These are phyloP conservation scores for Paraconiothyrium brasiliense DNA, from an alignment of 2,329 filamentous ascomycete species.

Conservation along the genomic window DNA sequence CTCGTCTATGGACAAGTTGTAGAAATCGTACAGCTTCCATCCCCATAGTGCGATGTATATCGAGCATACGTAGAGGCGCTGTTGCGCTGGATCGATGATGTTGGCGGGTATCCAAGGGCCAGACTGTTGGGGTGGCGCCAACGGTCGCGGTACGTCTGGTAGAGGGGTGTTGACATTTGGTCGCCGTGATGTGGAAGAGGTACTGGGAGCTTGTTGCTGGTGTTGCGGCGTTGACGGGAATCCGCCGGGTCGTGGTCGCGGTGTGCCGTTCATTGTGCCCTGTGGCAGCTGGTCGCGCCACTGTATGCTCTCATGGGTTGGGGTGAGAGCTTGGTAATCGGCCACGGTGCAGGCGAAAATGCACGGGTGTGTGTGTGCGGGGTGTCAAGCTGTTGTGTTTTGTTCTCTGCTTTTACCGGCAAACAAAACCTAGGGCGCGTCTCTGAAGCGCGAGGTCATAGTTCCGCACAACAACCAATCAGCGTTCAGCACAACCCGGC, in stretches of 20 bases:
- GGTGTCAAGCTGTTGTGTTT: conserved; percentile 19
- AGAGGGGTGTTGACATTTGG: conserved; percentile 48
- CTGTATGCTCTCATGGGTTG: conserved; percentile 33
- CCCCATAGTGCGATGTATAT: conserved; percentile 79
- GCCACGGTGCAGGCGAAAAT: conserved; percentile 7
- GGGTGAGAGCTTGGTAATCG: conserved; percentile 1
- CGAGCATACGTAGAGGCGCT: conserved; percentile 86
- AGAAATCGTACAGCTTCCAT: conserved; percentile 90
- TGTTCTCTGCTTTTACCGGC: conserved; percentile 23
- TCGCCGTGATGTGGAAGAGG: conserved; percentile 33
- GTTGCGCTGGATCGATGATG: conserved; percentile 87
- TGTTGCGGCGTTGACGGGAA: conserved; percentile 77
- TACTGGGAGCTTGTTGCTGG: conserved; percentile 46
- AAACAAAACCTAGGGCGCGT: conserved; percentile 45
- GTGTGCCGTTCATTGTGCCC: conserved; percentile 84
- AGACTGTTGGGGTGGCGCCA: conserved; percentile 25
- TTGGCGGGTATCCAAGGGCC: conserved; percentile 80
- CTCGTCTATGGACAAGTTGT: conserved; percentile 79
- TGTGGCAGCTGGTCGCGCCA: conserved; percentile 27
- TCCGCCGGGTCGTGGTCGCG: conserved; percentile 79
- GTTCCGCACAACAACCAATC: conserved; percentile 32
- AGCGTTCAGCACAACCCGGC: conserved; percentile 19
- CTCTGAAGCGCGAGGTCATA: conserved; percentile 33
- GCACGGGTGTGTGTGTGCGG: background rate
- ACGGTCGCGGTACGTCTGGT: conserved; percentile 40